These are phyloP conservation scores for Saprolegnia diclina DNA, from an alignment of 352 stramenopile species.

Conservation along the genomic window DNA sequence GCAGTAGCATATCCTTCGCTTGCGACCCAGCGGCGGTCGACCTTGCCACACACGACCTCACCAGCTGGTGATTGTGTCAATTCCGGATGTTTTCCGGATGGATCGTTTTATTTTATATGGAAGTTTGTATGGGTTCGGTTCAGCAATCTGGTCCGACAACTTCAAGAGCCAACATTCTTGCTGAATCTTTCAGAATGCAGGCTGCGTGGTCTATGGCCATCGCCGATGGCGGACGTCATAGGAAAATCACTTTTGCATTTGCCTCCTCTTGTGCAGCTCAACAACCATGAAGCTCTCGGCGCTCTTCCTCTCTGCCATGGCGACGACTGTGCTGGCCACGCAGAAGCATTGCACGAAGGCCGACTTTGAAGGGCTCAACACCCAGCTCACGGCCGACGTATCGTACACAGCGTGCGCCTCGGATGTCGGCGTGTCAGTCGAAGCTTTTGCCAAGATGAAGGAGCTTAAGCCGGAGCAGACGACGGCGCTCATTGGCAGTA, in stretches of 20 bases:
- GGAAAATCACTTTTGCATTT: background rate
- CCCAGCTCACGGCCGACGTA: background rate
- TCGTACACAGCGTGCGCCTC: background rate
- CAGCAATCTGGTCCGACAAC: background rate
- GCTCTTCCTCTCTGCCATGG: background rate
- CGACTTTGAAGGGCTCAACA: background rate
- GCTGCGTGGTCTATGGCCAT: no score
- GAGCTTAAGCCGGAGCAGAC: background rate
- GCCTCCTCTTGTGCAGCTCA: no score
- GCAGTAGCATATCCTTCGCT: no score
- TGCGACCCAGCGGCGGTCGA: no score
- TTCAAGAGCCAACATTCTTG: background rate
- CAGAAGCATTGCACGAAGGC: slow-evolving; percentile 5
- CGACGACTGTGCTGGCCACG: background rate
- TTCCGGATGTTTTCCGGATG: no score
- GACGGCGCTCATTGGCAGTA: slow-evolving; percentile 11
- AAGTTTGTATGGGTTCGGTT: no score
- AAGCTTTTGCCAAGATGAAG: background rate
- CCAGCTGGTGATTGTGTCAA: no score
- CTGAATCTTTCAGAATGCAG: background rate
- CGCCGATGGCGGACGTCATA: no score
- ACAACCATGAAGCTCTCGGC: background rate
- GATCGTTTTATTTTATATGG: no score
- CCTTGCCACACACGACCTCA: no score
- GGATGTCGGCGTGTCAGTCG: background rate